Evolutionary conservation across 78 protist species (phyloP).

Genomic region (Dictyostelium firmibasis): DNA sequence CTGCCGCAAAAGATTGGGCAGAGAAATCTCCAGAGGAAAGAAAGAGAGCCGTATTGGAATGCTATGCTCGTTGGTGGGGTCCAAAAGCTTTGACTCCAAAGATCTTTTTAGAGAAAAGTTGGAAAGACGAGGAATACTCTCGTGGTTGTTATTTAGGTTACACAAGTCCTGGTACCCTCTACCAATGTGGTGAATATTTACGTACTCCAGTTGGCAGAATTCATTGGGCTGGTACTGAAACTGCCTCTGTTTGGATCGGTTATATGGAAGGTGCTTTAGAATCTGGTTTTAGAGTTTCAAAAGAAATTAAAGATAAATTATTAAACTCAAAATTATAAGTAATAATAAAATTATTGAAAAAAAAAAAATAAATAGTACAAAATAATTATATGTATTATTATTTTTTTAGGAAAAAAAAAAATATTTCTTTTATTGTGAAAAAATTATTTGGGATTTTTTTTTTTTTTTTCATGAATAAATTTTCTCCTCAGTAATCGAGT

Average conservation of each 20-base stretch:
- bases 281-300: conserved; percentile 68
- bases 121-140: conserved; percentile 76
- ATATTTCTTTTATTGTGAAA: too few relatives aligned
- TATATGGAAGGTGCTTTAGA: conserved; percentile 87
- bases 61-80: conserved; percentile 80
- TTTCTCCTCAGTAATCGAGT: background rate
- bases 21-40: conserved; percentile 66
- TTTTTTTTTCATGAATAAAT: too few relatives aligned
- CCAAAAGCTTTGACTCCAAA: conserved; percentile 37
- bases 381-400: background rate
- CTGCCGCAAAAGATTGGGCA: conserved; percentile 47
- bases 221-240: conserved; percentile 84
- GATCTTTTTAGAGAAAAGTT: conserved; percentile 52
- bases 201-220: conserved; percentile 77
- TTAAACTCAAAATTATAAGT: conserved; percentile 18
- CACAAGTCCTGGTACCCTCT: conserved; percentile 58
- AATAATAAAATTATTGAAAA: background rate
- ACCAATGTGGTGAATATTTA: conserved; percentile 22
- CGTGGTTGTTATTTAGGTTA: conserved; percentile 73
- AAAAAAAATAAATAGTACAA: background rate
- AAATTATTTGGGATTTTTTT: background rate
- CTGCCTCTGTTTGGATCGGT: conserved; percentile 77
- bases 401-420: background rate
- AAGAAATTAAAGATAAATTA: conserved; percentile 50
- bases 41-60: conserved; percentile 61